Evolutionary conservation across 2,329 filamentous ascomycete genomes (phyloP), one percentile per base, ranked within the genome.

Genomic region (Pestalotiopsis sp.): DNA sequence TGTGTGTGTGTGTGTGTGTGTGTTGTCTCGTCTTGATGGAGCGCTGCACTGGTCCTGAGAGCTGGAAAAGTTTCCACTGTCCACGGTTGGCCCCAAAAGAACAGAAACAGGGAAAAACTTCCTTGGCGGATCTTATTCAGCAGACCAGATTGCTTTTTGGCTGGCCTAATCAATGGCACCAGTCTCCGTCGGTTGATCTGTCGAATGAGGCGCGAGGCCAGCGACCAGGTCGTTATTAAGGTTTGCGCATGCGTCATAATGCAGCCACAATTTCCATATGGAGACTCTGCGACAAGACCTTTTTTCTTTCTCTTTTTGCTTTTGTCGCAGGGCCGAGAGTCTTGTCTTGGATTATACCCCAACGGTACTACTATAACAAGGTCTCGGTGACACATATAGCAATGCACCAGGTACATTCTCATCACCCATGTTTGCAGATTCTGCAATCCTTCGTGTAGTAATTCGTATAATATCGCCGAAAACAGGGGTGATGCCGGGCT

Each of bases 181-280:
- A 20, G n/a, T 20, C 14, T 36, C 31, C 7, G 31, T 62, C 59
- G 59, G 38, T 62, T 27, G 23, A 14, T 59, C 25, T 23, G 57
- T 59, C 27, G 57, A 59, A 27, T 59, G 57, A 36, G 59, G 27
- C 17, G 13, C 36, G 57, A 36, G 59, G 27, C 17, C 59, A 17
- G 31, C 31, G 25, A 62, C 27, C 25, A 62, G 17, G 13, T 12
- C 36, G 27, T 40, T 14, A 62, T 36, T 62, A 38, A 62, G 31
- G 27, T 62, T 62, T 62, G 59, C 2, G 20, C 27, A 20, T 62
- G 59, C 59, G 59, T 62, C 59, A 62, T 62, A 20, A 27, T 40
- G 59, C 59, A 62, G 59, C 59, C 59, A 62, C 36, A 41, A 40
- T 62, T 36, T 13, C 59, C 59, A 17, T 27, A 41, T 62, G 31